Percentiles rank a stretch among this genome's conserved stretches.
Evolutionary conservation across 108 stramenopile species (phyloP).

Genomic region (Cylindrotheca closterium): DNA sequence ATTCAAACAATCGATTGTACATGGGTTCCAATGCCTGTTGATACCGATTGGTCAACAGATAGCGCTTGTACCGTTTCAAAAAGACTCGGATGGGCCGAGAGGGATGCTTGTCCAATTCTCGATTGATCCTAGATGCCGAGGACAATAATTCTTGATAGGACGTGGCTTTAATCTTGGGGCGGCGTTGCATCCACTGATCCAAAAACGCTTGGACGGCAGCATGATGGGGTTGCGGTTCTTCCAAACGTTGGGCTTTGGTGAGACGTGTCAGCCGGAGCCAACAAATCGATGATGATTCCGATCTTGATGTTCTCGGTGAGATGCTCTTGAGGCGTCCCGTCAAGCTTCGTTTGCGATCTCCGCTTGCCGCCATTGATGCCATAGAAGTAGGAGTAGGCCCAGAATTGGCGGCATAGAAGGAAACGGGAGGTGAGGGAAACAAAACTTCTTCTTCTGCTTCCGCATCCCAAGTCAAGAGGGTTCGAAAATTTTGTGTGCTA

Average conservation of each 20-base stretch:
- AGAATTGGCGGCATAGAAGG: conserved; percentile 34
- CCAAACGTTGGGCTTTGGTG: conserved; percentile 10
- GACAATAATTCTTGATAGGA: not conserved
- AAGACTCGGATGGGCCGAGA: conserved; percentile 19
- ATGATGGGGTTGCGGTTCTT: conserved; percentile 9
- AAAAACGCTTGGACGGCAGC: conserved; percentile 19
- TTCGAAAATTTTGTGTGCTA: conserved; percentile 15
- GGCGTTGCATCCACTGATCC: conserved; percentile 13
- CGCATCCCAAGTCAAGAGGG: not conserved
- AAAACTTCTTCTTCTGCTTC: not conserved
- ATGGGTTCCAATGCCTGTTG: conserved; percentile 46
- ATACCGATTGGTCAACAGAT: conserved; percentile 18
- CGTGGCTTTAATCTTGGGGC: not conserved
- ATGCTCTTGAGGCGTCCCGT: not conserved
- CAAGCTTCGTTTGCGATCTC: conserved; percentile 8
- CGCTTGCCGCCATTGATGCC: not conserved
- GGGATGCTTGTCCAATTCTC: not conserved
- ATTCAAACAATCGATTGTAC: conserved; percentile 64
- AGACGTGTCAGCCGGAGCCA: conserved; percentile 58
- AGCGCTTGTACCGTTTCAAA: conserved; percentile 19
- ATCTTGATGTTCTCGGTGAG: not conserved
- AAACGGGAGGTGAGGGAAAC: conserved; percentile 32
- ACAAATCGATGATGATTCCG: conserved; percentile 14
- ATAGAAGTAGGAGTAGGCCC: not conserved
- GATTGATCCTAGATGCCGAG: not conserved